Conservation (phyloP, 371 early-diverging fungal genomes). For the Umbelopsis sp. region DNA sequence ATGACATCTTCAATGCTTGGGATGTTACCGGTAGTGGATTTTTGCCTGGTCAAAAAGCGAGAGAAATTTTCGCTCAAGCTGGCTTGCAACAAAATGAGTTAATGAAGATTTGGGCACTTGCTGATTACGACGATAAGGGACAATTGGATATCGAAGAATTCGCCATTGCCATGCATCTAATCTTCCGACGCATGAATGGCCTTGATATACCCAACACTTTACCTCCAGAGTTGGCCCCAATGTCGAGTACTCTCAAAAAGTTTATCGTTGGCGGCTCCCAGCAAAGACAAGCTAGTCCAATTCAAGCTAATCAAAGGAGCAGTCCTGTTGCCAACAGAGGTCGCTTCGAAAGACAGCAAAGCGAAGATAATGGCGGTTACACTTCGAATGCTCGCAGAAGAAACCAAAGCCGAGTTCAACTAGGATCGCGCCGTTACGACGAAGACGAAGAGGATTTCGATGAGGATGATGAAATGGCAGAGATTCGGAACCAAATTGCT, state of each 20-base stretch:
- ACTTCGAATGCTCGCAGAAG: constrained; percentile 59
- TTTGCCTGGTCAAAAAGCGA: constrained; percentile 81
- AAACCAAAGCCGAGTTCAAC: constrained; percentile 26
- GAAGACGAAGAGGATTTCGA: constrained; percentile 26
- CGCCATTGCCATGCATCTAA: constrained; percentile 57
- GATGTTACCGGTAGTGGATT: constrained; percentile 79
- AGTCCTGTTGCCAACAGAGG: background rate
- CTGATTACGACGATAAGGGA: constrained; percentile 51
- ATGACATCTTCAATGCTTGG: constrained; percentile 85
- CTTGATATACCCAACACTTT: constrained; percentile 74
- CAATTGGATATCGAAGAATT: constrained; percentile 56
- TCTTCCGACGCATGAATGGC: constrained; percentile 52
- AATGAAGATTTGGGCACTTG: constrained; percentile 55
- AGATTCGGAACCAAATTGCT: constrained; percentile 53
- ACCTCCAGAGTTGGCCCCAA: constrained; percentile 84
- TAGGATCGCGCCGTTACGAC: constrained; percentile 22
- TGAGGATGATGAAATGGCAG: constrained; percentile 32
- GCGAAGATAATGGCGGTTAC: constrained; percentile 44
- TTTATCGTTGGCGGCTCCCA: constrained; percentile 43
- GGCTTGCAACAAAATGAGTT: constrained; percentile 39
- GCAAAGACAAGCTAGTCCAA: constrained; percentile 4
- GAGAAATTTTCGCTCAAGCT: constrained; percentile 70
- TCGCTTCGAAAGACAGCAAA: background rate
- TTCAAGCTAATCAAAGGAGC: background rate
- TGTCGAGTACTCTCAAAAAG: constrained; percentile 66